Percentiles rank a stretch among this genome's conserved stretches.
These are phyloP conservation scores for Ramaria sp. DNA, from an alignment of 768 basidiomycete genomes.

Conservation along the genomic window DNA sequence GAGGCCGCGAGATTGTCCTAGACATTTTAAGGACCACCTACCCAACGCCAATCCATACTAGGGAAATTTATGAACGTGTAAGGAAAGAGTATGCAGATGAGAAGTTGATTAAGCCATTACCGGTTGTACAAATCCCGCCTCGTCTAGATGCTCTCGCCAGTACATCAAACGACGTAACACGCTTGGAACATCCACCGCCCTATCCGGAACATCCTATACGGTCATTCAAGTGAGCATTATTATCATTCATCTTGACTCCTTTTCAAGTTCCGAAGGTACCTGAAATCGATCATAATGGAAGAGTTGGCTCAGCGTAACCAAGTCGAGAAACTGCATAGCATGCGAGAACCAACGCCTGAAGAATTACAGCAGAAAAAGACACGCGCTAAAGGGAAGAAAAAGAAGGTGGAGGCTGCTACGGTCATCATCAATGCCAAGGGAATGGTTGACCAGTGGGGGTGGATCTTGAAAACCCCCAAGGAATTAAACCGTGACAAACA, in stretches of 20 bases:
- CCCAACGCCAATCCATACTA: neutral
- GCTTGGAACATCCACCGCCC: neutral
- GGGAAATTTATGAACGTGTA: slow-evolving; percentile 2
- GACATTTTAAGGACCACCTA: slow-evolving; percentile 2
- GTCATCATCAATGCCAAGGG: slow-evolving; percentile 2
- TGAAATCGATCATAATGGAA: slow-evolving; percentile 3
- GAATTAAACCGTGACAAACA: neutral
- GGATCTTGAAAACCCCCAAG: slow-evolving; percentile 1
- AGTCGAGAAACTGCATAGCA: slow-evolving; percentile 3
- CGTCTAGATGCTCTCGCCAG: neutral
- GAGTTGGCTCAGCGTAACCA: neutral
- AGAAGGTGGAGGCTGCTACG: neutral
- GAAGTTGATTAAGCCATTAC: neutral
- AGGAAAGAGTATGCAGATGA: slow-evolving; percentile 1
- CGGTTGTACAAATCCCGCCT: neutral
- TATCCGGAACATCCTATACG: slow-evolving; percentile 8
- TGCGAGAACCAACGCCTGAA: slow-evolving; percentile 7
- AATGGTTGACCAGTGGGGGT: slow-evolving; percentile 8
- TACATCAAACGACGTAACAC: neutral
- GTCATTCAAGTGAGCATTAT: slow-evolving; percentile 1
- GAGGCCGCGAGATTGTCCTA: slow-evolving; percentile 6
- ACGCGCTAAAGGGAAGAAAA: slow-evolving; percentile 1
- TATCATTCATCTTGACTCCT: neutral
- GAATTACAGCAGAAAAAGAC: neutral
- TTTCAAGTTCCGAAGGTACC: neutral